Evolutionary conservation across 2,329 filamentous ascomycete genomes (phyloP).

Genomic region (Aspergillus tanneri): DNA sequence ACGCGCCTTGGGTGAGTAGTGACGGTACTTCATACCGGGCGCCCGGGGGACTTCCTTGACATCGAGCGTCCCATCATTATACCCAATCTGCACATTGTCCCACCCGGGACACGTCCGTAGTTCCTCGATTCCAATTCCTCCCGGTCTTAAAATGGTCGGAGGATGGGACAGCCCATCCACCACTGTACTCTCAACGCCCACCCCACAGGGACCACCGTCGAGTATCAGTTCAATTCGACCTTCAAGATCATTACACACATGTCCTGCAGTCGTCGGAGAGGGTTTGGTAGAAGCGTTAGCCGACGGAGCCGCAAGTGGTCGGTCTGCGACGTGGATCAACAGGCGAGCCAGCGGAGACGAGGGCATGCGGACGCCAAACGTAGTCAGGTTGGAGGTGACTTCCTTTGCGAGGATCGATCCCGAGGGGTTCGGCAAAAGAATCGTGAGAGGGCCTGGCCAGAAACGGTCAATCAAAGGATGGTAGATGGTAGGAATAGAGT

Average conservation of each 20-base stretch:
- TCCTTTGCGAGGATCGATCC: slow-evolving; percentile 75
- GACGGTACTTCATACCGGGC: slow-evolving; percentile 98
- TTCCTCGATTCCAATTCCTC: slow-evolving; percentile 80
- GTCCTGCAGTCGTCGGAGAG: slow-evolving; percentile 83
- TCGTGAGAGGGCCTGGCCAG: slow-evolving; percentile 93
- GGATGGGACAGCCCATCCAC: slow-evolving; percentile 84
- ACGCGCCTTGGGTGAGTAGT: slow-evolving; percentile 87
- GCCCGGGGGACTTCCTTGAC: slow-evolving; percentile 70
- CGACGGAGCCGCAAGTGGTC: slow-evolving; percentile 84
- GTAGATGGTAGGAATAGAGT: slow-evolving; percentile 70
- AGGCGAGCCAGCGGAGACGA: slow-evolving; percentile 78
- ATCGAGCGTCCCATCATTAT: slow-evolving; percentile 71
- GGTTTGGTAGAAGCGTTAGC: slow-evolving; percentile 94
- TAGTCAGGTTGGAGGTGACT: slow-evolving; percentile 79
- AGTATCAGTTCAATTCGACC: slow-evolving; percentile 83
- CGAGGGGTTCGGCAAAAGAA: slow-evolving; percentile 76
- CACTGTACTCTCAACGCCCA: slow-evolving; percentile 95
- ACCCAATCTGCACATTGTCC: slow-evolving; percentile 74
- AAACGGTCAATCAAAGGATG: slow-evolving; percentile 73
- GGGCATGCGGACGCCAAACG: slow-evolving; percentile 90
- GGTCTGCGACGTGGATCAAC: slow-evolving; percentile 74
- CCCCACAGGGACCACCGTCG: slow-evolving; percentile 80
- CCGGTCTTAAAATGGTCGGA: slow-evolving; percentile 79
- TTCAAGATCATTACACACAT: slow-evolving; percentile 80
- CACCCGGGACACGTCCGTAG: slow-evolving; percentile 73